Percentiles rank a stretch among this genome's conserved stretches.
phyloP scores from a whole-genome alignment of 1,284 basidiomycete species.

The Taiwanofungus camphoratus region DNA sequence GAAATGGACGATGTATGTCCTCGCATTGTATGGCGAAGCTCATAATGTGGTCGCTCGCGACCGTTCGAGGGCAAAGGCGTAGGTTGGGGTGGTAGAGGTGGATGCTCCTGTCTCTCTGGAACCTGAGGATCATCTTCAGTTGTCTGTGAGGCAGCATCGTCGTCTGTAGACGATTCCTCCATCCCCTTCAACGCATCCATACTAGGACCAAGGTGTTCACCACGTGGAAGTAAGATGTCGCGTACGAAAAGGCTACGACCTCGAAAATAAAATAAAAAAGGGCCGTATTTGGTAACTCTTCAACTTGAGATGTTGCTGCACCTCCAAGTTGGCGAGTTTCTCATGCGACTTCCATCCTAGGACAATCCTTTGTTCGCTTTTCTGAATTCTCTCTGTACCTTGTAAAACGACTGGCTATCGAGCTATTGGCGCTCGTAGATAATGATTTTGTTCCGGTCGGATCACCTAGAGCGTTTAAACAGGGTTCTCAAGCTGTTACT shows the following conservation, averaged over 20 bases:
- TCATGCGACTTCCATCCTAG: too few relatives aligned
- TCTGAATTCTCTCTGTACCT: too few relatives aligned
- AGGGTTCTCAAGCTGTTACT: too few relatives aligned
- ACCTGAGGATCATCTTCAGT: slow-evolving; percentile 78
- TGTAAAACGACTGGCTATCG: too few relatives aligned
- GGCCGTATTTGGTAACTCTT: too few relatives aligned
- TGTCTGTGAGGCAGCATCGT: slow-evolving; percentile 73
- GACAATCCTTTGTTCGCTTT: too few relatives aligned
- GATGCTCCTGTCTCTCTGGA: slow-evolving; percentile 46
- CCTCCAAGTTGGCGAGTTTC: too few relatives aligned
- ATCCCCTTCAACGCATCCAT: slow-evolving; percentile 9
- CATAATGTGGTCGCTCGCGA: slow-evolving; percentile 64
- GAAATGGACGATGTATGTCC: slow-evolving; percentile 78
- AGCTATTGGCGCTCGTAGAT: too few relatives aligned
- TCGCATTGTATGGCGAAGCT: slow-evolving; percentile 55
- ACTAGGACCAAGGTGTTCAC: neutral
- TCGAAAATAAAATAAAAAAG: slow-evolving; percentile 6
- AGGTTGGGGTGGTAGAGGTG: slow-evolving; percentile 27
- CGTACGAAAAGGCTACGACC: slow-evolving; percentile 8
- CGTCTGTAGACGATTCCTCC: slow-evolving; percentile 71
- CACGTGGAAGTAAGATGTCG: slow-evolving; percentile 6
- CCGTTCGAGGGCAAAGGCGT: slow-evolving; percentile 28
- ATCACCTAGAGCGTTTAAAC: too few relatives aligned
- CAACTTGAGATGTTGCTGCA: too few relatives aligned
- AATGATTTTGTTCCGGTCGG: too few relatives aligned